Evolutionary conservation across 768 basidiomycete genomes (phyloP).

Genomic region (Rhodotorula kratochvilovae): DNA sequence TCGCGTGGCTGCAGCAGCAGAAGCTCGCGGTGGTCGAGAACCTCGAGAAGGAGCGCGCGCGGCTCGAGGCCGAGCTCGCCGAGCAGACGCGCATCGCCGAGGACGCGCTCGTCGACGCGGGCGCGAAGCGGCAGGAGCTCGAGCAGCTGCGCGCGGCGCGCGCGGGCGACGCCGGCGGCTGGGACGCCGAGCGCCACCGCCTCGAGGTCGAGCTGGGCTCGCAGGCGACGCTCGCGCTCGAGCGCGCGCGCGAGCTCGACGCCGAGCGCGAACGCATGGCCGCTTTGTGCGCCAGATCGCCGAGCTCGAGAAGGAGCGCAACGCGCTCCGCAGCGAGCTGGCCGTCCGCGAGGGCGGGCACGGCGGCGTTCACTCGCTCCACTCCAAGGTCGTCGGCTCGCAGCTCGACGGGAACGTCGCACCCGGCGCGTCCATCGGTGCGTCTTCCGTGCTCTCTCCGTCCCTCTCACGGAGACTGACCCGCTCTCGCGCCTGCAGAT

Average conservation of each 20-base stretch:
- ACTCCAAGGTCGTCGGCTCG: not conserved
- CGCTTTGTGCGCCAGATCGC: not conserved
- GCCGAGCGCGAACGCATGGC: not conserved
- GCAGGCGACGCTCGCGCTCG: not conserved
- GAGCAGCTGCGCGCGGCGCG: not conserved
- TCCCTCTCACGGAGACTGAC: too few relatives aligned
- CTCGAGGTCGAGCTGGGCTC: constrained; percentile 5
- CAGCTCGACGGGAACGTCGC: not conserved
- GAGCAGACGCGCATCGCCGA: not conserved
- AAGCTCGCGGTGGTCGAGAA: not conserved
- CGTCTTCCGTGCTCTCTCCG: not conserved
- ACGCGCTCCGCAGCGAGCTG: not conserved
- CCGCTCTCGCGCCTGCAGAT: not conserved
- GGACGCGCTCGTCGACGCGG: not conserved
- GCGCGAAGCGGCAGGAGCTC: not conserved
- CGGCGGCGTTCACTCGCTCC: not conserved
- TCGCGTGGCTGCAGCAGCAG: not conserved
- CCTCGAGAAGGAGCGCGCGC: constrained; percentile 6
- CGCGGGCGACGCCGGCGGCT: not conserved
- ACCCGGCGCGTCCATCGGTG: not conserved
- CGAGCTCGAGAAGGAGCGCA: not conserved
- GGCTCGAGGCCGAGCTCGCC: constrained; percentile 1
- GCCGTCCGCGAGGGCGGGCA: not conserved
- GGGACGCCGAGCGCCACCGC: not conserved
- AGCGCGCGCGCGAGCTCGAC: constrained; percentile 1